These are phyloP conservation scores for Piper longum DNA, from an alignment of 164 flowering plant species.

Conservation along the genomic window DNA sequence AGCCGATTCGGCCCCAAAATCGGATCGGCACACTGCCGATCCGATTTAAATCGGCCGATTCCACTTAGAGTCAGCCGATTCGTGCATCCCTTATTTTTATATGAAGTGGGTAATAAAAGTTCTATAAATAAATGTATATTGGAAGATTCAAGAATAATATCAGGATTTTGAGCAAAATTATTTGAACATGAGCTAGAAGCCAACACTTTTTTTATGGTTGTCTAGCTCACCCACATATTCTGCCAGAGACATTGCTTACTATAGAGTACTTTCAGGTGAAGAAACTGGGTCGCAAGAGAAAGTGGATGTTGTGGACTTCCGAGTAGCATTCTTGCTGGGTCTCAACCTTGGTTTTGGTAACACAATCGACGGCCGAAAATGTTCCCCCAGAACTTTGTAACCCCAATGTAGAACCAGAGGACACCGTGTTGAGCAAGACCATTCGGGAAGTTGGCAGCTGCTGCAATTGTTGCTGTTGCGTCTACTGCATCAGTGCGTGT, in stretches of 20 bases:
- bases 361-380: slow-evolving; percentile 46
- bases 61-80: no score
- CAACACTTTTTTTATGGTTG: no score
- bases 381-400: slow-evolving; percentile 23
- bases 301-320: slow-evolving; percentile 13
- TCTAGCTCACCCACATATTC: background rate
- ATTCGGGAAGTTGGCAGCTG: slow-evolving; percentile 38
- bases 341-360: slow-evolving; percentile 56
- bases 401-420: slow-evolving; percentile 18
- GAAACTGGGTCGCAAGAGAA: background rate
- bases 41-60: no score
- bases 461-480: slow-evolving; percentile 33
- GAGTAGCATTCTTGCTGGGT: slow-evolving; percentile 21
- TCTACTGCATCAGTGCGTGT: slow-evolving; percentile 55
- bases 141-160: no score
- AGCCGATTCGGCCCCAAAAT: no score
- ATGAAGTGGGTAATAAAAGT: no score
- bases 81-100: no score
- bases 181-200: no score
- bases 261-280: slow-evolving; percentile 6
- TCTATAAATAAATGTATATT: no score
- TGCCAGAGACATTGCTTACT: no score
- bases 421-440: slow-evolving; percentile 36
- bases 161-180: no score
- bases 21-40: no score